Evolutionary conservation across 176 grass and related monocot genomes (phyloP).

Genomic region (Oryza officinalis): DNA sequence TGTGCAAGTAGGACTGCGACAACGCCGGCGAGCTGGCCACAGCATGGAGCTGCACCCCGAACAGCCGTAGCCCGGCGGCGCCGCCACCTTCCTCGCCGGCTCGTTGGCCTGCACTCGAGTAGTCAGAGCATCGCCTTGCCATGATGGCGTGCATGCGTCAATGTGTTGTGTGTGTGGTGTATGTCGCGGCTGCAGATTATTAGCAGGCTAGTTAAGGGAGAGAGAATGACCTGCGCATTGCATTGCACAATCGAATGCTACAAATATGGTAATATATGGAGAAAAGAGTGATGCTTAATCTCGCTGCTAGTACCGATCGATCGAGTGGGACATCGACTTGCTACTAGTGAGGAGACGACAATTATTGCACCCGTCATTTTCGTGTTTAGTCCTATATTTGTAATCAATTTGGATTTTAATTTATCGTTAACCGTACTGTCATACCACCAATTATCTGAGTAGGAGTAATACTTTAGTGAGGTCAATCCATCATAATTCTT

Average conservation of each 20-base stretch:
- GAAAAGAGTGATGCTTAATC: not conserved
- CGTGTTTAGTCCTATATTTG: not conserved
- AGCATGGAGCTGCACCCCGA: slow-evolving; percentile 67
- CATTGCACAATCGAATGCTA: not conserved
- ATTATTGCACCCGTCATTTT: slow-evolving; percentile 31
- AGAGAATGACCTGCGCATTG: not conserved
- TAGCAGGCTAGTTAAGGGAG: not conserved
- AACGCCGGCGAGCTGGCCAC: slow-evolving; percentile 12
- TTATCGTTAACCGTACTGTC: not conserved
- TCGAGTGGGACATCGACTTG: not conserved
- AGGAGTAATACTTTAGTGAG: not conserved
- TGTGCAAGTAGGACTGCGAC: slow-evolving; percentile 32
- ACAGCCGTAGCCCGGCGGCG: slow-evolving; percentile 42
- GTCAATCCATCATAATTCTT: not conserved
- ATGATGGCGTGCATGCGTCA: slow-evolving; percentile 36
- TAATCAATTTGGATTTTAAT: not conserved
- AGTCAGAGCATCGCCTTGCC: slow-evolving; percentile 50
- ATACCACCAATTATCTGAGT: slow-evolving; percentile 8
- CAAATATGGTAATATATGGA: not conserved
- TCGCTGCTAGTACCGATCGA: not conserved
- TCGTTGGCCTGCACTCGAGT: slow-evolving; percentile 22
- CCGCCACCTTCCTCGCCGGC: not conserved
- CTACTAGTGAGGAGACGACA: slow-evolving; percentile 8
- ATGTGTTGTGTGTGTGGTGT: not conserved
- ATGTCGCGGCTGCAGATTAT: not conserved